Conservation (phyloP, 2,329 filamentous ascomycete species). For the Alternaria tenuissima region DNA sequence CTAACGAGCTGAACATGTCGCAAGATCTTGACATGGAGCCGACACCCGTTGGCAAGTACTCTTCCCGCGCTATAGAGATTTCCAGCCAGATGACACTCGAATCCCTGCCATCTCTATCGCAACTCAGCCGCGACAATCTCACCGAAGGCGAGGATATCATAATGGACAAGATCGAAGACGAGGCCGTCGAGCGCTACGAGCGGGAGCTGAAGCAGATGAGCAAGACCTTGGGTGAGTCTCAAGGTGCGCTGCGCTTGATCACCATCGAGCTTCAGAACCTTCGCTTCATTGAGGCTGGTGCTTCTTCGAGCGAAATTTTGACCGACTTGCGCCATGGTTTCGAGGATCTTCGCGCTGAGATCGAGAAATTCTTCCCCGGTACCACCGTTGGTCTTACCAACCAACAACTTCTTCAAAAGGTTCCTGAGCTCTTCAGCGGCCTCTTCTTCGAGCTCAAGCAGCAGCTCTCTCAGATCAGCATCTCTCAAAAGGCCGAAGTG, state of each 20-base stretch:
- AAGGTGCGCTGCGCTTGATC: constrained; percentile 53
- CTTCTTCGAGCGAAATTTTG: constrained; percentile 47
- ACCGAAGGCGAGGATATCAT: constrained; percentile 29
- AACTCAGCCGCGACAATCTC: constrained; percentile 39
- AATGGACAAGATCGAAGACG: constrained; percentile 45
- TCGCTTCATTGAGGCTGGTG: constrained; percentile 49
- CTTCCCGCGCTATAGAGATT: constrained; percentile 38
- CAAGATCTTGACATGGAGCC: constrained; percentile 40
- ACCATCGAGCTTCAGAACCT: constrained; percentile 56
- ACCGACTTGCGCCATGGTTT: constrained; percentile 54
- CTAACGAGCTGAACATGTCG: constrained; percentile 43
- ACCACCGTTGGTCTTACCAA: constrained; percentile 50
- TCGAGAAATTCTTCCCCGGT: constrained; percentile 54
- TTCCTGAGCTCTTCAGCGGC: constrained; percentile 48
- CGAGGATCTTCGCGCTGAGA: constrained; percentile 48
- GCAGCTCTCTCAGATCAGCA: constrained; percentile 38
- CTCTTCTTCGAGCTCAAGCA: constrained; percentile 46
- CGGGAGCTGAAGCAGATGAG: constrained; percentile 52
- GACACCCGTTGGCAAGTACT: constrained; percentile 39
- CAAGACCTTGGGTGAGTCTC: constrained; percentile 50
- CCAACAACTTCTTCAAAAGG: constrained; percentile 50
- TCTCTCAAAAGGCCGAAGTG: constrained; percentile 48
- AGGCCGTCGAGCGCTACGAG: constrained; percentile 49
- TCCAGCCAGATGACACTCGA: constrained; percentile 43
- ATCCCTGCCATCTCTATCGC: constrained; percentile 32